Evolutionary conservation across 164 flowering plant genomes (phyloP).

Genomic region (Chimonanthus praecox): DNA sequence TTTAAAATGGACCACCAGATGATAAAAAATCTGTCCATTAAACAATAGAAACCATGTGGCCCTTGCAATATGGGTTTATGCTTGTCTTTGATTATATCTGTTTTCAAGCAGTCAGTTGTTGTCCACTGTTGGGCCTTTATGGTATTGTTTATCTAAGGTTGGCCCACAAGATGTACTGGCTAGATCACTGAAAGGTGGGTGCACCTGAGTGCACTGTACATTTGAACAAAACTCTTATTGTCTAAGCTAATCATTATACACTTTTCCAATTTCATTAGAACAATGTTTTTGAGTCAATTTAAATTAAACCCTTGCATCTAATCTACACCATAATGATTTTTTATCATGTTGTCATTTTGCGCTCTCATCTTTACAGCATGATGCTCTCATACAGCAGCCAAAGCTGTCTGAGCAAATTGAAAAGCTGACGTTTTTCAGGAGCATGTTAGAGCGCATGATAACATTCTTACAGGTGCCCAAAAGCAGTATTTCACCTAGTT

Average conservation of each 20-base stretch:
- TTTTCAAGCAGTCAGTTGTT: not conserved
- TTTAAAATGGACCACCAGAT: not conserved
- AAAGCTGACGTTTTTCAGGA: constrained; percentile 30
- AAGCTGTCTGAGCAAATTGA: constrained; percentile 53
- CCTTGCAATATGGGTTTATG: not conserved
- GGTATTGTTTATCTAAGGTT: not conserved
- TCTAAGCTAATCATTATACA: no score
- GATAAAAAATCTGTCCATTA: not conserved
- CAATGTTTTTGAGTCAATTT: no score
- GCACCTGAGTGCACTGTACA: not conserved
- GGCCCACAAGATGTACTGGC: not conserved
- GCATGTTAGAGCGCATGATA: constrained; percentile 51
- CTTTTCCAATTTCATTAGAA: no score
- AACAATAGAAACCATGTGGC: not conserved
- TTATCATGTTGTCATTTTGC: not conserved
- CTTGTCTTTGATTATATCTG: no score
- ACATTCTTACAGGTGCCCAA: constrained; percentile 44
- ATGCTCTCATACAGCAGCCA: constrained; percentile 54
- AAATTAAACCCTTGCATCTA: not conserved
- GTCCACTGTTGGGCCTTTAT: not conserved
- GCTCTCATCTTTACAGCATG: constrained; percentile 38
- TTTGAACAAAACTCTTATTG: not conserved
- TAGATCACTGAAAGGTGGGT: not conserved
- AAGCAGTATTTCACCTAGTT: constrained; percentile 23
- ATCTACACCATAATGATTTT: not conserved